phyloP scores from a whole-genome alignment of 306 rosid species.

The Casuarina cunninghamiana region DNA sequence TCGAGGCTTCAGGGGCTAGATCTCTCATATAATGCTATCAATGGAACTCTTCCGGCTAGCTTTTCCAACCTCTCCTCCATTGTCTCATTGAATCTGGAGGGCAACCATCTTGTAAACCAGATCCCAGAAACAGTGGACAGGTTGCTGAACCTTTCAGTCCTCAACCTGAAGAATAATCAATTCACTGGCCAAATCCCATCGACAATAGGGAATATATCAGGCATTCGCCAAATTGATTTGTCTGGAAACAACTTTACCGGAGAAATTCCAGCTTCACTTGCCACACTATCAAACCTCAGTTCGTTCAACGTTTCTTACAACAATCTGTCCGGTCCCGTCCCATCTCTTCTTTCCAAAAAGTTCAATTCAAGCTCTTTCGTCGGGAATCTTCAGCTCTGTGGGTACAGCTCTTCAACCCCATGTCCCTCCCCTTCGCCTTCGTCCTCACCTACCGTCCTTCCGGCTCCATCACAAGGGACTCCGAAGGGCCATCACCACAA shows the following conservation, averaged over 20 bases:
- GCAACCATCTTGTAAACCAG: constrained; percentile 47
- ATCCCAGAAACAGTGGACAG: constrained; percentile 50
- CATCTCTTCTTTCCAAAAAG: constrained; percentile 56
- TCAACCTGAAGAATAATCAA: constrained; percentile 61
- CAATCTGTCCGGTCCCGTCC: constrained; percentile 85
- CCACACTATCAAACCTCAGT: constrained; percentile 54
- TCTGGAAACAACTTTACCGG: constrained; percentile 64
- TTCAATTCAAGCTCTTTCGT: constrained; percentile 84
- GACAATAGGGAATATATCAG: constrained; percentile 71
- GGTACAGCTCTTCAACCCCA: constrained; percentile 53
- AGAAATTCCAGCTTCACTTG: constrained; percentile 65
- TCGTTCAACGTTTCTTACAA: constrained; percentile 84
- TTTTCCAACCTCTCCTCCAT: constrained; percentile 63
- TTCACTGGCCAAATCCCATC: constrained; percentile 76
- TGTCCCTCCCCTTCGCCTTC: constrained; percentile 62
- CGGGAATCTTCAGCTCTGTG: constrained; percentile 84
- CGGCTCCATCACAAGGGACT: constrained; percentile 53
- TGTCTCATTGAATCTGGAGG: constrained; percentile 52
- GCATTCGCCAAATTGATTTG: constrained; percentile 57
- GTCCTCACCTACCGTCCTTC: constrained; percentile 46
- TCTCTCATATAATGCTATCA: constrained; percentile 70
- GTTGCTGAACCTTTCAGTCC: constrained; percentile 59
- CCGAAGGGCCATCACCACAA: constrained; percentile 41
- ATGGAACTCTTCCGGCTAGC: constrained; percentile 67
- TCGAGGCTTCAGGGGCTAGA: constrained; percentile 64